Percentiles rank a stretch among this genome's conserved stretches.
phyloP scores from a whole-genome alignment of 768 basidiomycete species.

The Suillus hirtellus region DNA sequence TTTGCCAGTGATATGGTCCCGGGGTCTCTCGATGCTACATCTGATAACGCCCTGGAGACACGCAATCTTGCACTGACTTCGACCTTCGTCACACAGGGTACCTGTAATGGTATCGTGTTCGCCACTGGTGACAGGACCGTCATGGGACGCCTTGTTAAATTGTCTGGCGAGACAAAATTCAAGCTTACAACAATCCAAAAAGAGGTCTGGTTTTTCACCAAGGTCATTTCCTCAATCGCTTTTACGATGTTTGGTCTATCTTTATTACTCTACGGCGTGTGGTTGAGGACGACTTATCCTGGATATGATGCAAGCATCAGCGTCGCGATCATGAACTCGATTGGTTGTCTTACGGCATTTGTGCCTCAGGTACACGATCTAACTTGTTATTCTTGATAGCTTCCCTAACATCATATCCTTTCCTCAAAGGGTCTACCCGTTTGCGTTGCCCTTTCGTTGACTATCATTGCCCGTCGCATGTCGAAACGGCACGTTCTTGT shows the following conservation, averaged over 20 bases:
- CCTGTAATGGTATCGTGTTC: constrained; percentile 42
- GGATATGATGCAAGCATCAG: constrained; percentile 36
- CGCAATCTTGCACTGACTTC: constrained; percentile 51
- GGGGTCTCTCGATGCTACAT: constrained; percentile 45
- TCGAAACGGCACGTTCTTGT: constrained; percentile 47
- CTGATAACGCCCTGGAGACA: constrained; percentile 50
- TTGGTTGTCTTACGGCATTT: constrained; percentile 42
- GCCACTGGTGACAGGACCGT: constrained; percentile 44
- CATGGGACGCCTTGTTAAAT: constrained; percentile 57
- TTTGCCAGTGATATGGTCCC: constrained; percentile 42
- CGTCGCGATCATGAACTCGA: constrained; percentile 38
- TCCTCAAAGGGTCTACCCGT: constrained; percentile 36
- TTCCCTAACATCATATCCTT: not conserved
- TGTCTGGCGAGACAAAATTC: constrained; percentile 48
- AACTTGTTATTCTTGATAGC: not conserved
- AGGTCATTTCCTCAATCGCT: constrained; percentile 46
- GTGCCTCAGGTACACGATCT: constrained; percentile 37
- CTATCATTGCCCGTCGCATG: constrained; percentile 49
- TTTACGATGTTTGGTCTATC: constrained; percentile 41
- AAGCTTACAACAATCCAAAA: constrained; percentile 48
- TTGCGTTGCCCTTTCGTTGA: constrained; percentile 52
- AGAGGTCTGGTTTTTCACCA: constrained; percentile 54
- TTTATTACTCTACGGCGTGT: constrained; percentile 44
- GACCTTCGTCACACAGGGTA: constrained; percentile 43
- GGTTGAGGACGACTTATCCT: constrained; percentile 37